Conservation (phyloP, 2,329 filamentous ascomycete genomes). For the Cytospora leucostoma region DNA sequence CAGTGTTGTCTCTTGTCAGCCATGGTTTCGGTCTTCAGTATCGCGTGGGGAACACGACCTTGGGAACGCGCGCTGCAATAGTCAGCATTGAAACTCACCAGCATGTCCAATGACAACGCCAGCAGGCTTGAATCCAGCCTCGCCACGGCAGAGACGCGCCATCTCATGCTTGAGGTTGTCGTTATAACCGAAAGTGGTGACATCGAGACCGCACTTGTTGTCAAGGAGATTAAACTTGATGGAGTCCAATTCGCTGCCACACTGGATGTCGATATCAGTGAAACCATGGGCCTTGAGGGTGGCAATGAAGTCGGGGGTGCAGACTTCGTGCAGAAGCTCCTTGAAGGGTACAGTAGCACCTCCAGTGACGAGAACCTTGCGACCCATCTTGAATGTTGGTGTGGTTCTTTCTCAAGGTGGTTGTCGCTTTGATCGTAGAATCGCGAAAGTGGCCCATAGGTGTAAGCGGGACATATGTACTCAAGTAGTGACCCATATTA, state of each 20-base stretch:
- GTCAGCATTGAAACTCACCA: conserved; percentile 54
- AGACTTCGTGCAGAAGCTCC: conserved; percentile 65
- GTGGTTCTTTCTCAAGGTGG: background rate
- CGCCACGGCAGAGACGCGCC: conserved; percentile 48
- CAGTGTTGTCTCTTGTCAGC: background rate
- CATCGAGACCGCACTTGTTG: conserved; percentile 44
- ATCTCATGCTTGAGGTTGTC: conserved; percentile 63
- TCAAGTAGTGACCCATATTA: no score
- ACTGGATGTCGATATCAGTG: conserved; percentile 76
- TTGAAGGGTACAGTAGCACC: conserved; percentile 88
- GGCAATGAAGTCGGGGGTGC: conserved; percentile 63
- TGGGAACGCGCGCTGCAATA: background rate
- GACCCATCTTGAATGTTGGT: conserved; percentile 26
- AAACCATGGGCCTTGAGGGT: conserved; percentile 62
- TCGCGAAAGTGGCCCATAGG: no score
- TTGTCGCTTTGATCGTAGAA: background rate
- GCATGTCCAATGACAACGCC: conserved; percentile 89
- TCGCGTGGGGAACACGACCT: background rate
- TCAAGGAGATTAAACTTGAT: conserved; percentile 43
- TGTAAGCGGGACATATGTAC: no score
- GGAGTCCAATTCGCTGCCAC: conserved; percentile 67
- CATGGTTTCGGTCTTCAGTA: background rate
- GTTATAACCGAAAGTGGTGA: conserved; percentile 69
- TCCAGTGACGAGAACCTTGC: conserved; percentile 79
- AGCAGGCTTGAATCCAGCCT: conserved; percentile 49